phyloP scores from a whole-genome alignment of 257 asterid species.

The Paraleonurus japonicus region DNA sequence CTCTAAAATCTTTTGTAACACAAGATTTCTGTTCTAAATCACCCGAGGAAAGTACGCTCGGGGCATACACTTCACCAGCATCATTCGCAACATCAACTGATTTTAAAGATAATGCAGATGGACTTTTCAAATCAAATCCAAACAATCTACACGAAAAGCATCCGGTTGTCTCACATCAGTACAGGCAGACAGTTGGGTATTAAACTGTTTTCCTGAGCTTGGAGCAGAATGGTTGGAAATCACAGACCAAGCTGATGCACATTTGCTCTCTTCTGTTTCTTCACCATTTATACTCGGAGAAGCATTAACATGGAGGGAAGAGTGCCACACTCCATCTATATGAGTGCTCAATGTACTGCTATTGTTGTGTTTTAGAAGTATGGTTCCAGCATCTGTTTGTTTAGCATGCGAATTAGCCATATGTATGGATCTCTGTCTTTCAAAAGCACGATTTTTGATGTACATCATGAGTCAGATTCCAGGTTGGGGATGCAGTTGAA shows the following conservation, averaged over 20 bases:
- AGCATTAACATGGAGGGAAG: slow-evolving; percentile 33
- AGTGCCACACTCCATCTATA: slow-evolving; percentile 25
- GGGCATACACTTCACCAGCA: slow-evolving; percentile 35
- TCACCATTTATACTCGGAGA: slow-evolving; percentile 41
- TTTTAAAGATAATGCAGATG: slow-evolving; percentile 38
- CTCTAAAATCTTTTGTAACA: slow-evolving; percentile 54
- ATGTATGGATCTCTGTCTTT: slow-evolving; percentile 30
- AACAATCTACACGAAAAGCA: slow-evolving; percentile 59
- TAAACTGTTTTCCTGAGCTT: slow-evolving; percentile 31
- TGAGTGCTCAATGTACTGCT: slow-evolving; percentile 18
- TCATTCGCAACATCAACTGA: slow-evolving; percentile 28
- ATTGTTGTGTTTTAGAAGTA: slow-evolving; percentile 23
- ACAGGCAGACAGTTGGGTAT: slow-evolving; percentile 30
- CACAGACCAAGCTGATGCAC: slow-evolving; percentile 59
- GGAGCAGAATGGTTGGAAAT: slow-evolving; percentile 41
- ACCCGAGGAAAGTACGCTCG: slow-evolving; percentile 39
- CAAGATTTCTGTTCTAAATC: slow-evolving; percentile 71
- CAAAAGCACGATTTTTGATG: slow-evolving; percentile 36
- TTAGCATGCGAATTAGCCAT: slow-evolving; percentile 27
- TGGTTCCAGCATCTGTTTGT: slow-evolving; percentile 23
- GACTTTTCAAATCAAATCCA: slow-evolving; percentile 74
- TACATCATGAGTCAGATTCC: slow-evolving; percentile 51
- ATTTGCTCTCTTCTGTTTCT: slow-evolving; percentile 52
- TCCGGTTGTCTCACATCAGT: slow-evolving; percentile 50
- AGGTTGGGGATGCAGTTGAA: slow-evolving; percentile 49